Conservation (phyloP, 1,284 basidiomycete species). For the Ceratobasidium theobromae region DNA sequence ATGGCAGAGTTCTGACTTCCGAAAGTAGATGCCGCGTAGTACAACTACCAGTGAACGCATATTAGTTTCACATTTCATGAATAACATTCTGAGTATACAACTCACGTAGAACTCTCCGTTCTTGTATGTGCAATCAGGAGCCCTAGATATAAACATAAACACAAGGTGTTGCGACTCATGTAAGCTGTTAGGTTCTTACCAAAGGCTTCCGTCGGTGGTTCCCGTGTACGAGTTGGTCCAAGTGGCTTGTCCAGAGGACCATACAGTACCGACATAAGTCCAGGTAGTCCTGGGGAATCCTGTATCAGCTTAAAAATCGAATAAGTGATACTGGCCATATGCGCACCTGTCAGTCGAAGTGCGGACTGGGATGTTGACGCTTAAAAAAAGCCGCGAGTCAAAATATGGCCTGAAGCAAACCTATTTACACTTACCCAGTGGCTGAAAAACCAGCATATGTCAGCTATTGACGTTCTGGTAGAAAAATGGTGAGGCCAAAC, state of each 20-base stretch:
- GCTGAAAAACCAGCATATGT: background rate
- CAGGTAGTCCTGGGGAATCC: slow-evolving; percentile 40
- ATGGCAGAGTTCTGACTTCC: slow-evolving; percentile 40
- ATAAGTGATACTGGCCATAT: slow-evolving; percentile 35
- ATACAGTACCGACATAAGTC: slow-evolving; percentile 53
- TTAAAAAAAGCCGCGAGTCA: slow-evolving; percentile 42
- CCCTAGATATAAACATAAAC: slow-evolving; percentile 42
- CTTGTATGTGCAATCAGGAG: slow-evolving; percentile 54
- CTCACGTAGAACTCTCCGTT: slow-evolving; percentile 52
- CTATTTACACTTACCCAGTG: slow-evolving; percentile 23
- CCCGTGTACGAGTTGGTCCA: slow-evolving; percentile 57
- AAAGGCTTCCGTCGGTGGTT: slow-evolving; percentile 47
- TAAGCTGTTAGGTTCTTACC: slow-evolving; percentile 26
- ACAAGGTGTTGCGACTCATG: background rate
- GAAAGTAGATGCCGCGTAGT: slow-evolving; percentile 42
- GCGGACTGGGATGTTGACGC: slow-evolving; percentile 53
- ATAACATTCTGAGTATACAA: background rate
- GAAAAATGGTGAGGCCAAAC: slow-evolving; percentile 29
- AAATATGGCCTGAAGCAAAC: background rate
- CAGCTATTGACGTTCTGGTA: background rate
- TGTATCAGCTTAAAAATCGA: background rate
- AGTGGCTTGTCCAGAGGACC: slow-evolving; percentile 50
- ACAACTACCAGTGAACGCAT: slow-evolving; percentile 37
- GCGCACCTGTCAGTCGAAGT: slow-evolving; percentile 56
- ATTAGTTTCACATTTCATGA: background rate